Evolutionary conservation across 2,329 filamentous ascomycete species (phyloP).

Genomic region (Rosellinia necatrix): DNA sequence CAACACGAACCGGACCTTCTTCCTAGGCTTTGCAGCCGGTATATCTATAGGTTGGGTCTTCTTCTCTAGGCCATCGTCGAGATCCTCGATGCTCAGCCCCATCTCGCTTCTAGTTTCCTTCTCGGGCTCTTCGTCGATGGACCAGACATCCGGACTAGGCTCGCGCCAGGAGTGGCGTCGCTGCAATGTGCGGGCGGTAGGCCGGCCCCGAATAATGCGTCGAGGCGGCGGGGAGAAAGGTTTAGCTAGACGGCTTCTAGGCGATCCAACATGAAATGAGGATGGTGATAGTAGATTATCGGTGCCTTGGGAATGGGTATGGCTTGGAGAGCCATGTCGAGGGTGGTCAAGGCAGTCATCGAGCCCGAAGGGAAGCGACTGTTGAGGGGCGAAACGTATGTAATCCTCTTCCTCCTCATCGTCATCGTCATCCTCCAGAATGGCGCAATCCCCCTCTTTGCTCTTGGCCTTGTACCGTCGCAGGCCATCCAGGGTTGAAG

Average conservation of each 20-base stretch:
- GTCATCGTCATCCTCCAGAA: constrained; percentile 49
- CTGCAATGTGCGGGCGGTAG: constrained; percentile 43
- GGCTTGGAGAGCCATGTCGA: constrained; percentile 40
- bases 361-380: constrained; percentile 48
- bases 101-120: constrained; percentile 55
- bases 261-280: constrained; percentile 41
- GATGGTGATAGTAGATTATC: constrained; percentile 42
- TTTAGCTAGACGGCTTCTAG: constrained; percentile 35
- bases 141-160: constrained; percentile 64
- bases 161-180: constrained; percentile 59
- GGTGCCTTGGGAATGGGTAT: constrained; percentile 35
- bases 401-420: constrained; percentile 55
- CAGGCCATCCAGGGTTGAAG: constrained; percentile 59
- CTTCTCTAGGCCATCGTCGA: constrained; percentile 33
- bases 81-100: constrained; percentile 42
- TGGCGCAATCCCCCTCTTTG: constrained; percentile 49
- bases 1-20: constrained; percentile 61
- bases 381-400: constrained; percentile 51
- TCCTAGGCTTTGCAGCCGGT: constrained; percentile 55
- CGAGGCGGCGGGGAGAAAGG: constrained; percentile 42
- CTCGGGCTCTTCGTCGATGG: constrained; percentile 63
- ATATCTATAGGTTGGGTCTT: constrained; percentile 45
- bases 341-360: constrained; percentile 49
- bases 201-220: constrained; percentile 40
- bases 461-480: constrained; percentile 48